Percentiles rank a stretch among this genome's conserved stretches.
These are phyloP conservation scores for Stereocaulon alpinum DNA, from an alignment of 495 filamentous ascomycete species.

Conservation along the genomic window DNA sequence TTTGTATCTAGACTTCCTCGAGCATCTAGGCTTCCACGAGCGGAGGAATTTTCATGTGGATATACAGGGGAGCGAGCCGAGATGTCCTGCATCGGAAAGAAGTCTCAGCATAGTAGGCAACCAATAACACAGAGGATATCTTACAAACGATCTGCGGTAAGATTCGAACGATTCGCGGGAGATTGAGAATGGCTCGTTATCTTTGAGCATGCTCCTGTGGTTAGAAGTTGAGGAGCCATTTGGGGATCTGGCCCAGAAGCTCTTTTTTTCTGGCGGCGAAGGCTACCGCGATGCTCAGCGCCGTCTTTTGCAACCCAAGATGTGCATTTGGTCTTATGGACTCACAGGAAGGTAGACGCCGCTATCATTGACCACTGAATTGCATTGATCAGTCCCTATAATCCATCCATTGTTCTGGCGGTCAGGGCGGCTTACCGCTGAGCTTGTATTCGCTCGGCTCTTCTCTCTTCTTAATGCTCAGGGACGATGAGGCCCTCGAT, in stretches of 20 bases:
- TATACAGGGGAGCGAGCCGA: conserved; percentile 74
- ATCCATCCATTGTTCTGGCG: neutral
- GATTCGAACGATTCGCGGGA: conserved; percentile 97
- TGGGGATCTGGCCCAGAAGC: conserved; percentile 70
- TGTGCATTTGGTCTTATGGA: conserved; percentile 10
- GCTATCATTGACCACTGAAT: conserved; percentile 85
- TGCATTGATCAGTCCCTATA: conserved; percentile 9
- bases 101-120: conserved; percentile 7
- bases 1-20: conserved; percentile 75
- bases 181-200: conserved; percentile 92
- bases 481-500: conserved; percentile 45
- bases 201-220: conserved; percentile 57
- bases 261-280: conserved; percentile 77
- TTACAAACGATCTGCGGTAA: conserved; percentile 89
- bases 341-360: conserved; percentile 89
- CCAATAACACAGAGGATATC: conserved; percentile 24
- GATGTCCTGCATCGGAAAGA: conserved; percentile 58
- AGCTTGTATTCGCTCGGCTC: conserved; percentile 71
- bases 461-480: conserved; percentile 49
- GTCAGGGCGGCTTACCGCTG: conserved; percentile 52
- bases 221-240: conserved; percentile 54
- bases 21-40: conserved; percentile 54
- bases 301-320: conserved; percentile 1
- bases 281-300: conserved; percentile 44
- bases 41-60: conserved; percentile 42